Conservation (phyloP, 352 stramenopile genomes). For the Phytophthora ramorum region DNA sequence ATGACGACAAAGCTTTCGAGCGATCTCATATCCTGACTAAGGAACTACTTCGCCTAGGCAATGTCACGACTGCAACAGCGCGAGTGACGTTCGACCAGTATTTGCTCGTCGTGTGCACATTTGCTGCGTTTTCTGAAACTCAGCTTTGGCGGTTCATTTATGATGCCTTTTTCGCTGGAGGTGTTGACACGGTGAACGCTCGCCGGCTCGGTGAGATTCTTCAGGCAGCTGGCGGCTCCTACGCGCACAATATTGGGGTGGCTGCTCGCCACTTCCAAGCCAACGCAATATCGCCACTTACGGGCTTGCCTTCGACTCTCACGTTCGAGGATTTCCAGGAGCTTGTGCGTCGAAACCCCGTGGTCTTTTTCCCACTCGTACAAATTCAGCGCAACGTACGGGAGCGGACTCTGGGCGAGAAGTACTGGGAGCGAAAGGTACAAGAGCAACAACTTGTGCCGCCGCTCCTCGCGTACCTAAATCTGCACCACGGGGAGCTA, state of each 20-base stretch:
- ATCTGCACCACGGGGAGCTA: conserved; percentile 41
- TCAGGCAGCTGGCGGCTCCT: conserved; percentile 48
- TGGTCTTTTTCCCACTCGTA: conserved; percentile 64
- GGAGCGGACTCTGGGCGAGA: conserved; percentile 40
- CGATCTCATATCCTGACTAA: conserved; percentile 50
- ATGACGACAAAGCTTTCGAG: conserved; percentile 42
- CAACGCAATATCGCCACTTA: conserved; percentile 30
- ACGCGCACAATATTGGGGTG: conserved; percentile 53
- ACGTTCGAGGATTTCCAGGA: conserved; percentile 65
- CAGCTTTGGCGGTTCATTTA: conserved; percentile 72
- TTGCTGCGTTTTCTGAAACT: conserved; percentile 51
- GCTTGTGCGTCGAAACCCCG: conserved; percentile 50
- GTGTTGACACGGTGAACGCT: conserved; percentile 39
- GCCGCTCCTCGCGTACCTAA: conserved; percentile 48
- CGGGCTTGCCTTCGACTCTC: conserved; percentile 22
- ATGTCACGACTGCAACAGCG: conserved; percentile 23
- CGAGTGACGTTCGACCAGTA: conserved; percentile 68
- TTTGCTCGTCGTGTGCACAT: conserved; percentile 52
- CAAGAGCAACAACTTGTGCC: conserved; percentile 48
- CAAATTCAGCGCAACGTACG: conserved; percentile 59
- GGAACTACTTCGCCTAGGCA: conserved; percentile 46
- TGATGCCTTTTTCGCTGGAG: conserved; percentile 48
- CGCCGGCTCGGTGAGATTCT: conserved; percentile 48
- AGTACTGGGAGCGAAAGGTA: conserved; percentile 62
- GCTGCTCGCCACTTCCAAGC: conserved; percentile 48